Evolutionary conservation across 2,329 filamentous ascomycete species (phyloP), one percentile per base, ranked within the genome.

Genomic region (Phialocephala subalpina): DNA sequence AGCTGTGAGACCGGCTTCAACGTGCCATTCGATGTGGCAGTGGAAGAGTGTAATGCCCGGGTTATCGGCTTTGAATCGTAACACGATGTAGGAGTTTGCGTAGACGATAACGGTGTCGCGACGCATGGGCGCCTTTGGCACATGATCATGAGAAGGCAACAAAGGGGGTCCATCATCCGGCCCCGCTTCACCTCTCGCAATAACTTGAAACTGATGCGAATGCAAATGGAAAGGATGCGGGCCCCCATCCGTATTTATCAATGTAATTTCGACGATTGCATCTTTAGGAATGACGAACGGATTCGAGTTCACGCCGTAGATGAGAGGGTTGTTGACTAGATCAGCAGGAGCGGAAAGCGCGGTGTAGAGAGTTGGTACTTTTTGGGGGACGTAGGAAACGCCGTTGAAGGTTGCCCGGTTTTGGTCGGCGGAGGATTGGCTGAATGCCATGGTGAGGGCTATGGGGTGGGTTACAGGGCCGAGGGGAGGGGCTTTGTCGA

Each of bases 281-380:
- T 85, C 86, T 66, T 88, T 84, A 20, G 87, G 80, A 7, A 96
- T 82, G 2, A 96, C 83, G 71, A 92, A 84, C 0, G 87, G 79
- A 72, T 91, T 89, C 2, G 60, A 56, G 77, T 86, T 84, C 6
- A 80, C 78, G 33, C 90, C 90, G 73, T 93, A 93, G 12, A 92
- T 79, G 2, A 74, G 69, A 0, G 87, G 81, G 66, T 92, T 81
- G 6, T 76, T 78, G 73, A 83, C 83, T 73, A 78, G 70, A 0
- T 76, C 71, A 29, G 57, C 36, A 3, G 45, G 45, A 29, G 64
- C 61, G 2, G 64, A 55, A 1, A 96, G 82, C 1, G 85, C 92
- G 0, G 90, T 93, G 82, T 94, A 97, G 0, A 97, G 83, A 0
- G 90, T 89, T 0, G 93, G 93, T 0, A 96, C 92, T 76, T 92